These are phyloP conservation scores for Russula ochroleuca DNA, from an alignment of 768 basidiomycete species.

Conservation along the genomic window DNA sequence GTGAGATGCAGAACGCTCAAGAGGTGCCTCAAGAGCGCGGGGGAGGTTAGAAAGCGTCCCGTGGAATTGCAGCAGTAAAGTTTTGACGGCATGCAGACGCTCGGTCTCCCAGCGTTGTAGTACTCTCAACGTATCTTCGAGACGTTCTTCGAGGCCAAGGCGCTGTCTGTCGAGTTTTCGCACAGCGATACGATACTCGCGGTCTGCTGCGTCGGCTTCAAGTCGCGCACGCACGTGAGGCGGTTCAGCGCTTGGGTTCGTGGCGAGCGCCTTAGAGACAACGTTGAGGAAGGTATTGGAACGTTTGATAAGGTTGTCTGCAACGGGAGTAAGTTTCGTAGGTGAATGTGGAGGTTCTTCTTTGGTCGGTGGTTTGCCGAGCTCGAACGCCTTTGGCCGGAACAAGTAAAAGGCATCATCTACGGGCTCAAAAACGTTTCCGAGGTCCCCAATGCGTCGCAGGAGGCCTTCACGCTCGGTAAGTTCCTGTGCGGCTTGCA, in stretches of 20 bases:
- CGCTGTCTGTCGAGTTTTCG: conserved; percentile 79
- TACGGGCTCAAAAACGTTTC: conserved; percentile 72
- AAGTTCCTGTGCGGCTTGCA: conserved; percentile 58
- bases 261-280: conserved; percentile 65
- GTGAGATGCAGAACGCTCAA: conserved; percentile 68
- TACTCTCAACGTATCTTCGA: conserved; percentile 76
- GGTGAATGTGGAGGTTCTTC: conserved; percentile 32
- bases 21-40: conserved; percentile 56
- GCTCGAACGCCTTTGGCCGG: conserved; percentile 70
- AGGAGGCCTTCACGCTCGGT: conserved; percentile 52
- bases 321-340: conserved; percentile 38
- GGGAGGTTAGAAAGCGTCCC: conserved; percentile 72
- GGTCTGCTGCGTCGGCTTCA: conserved; percentile 80
- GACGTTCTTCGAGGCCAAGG: conserved; percentile 77
- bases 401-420: conserved; percentile 85
- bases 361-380: conserved; percentile 38
- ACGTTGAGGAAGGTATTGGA: conserved; percentile 65
- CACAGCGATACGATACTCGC: conserved; percentile 73
- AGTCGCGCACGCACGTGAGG: conserved; percentile 62
- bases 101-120: conserved; percentile 86
- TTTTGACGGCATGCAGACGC: conserved; percentile 77
- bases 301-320: conserved; percentile 61
- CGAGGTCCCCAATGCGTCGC: conserved; percentile 75
- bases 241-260: conserved; percentile 52
- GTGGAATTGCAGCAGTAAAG: conserved; percentile 86